Base-by-base conservation (phyloP, 23 red algal genomes). In the Gracilaria gracilis region DNA sequence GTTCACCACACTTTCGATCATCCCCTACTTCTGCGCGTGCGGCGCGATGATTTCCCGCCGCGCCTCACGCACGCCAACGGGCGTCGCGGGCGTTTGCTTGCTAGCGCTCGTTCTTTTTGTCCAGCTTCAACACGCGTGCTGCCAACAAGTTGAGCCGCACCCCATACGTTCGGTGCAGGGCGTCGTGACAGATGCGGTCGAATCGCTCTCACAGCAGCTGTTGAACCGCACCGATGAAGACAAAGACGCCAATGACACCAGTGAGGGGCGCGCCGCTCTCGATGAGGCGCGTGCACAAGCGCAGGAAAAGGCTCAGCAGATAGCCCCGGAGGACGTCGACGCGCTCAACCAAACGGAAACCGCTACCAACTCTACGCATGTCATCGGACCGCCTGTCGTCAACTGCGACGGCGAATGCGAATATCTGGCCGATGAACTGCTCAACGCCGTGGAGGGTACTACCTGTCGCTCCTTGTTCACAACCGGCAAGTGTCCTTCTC, bases 381-480 rank as follows among this genome's bases (percentile, higher is more conserved):
- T 29, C 59, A 73, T 73, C 4, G 67, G 33, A 21, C 67, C 67
- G 20, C 36, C 72, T 15, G 46, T 33, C 23, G 72, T 31, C 3
- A 25, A 50, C 6, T 55, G 58, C 53, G 61, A 76, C 0, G 75
- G 54, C 50, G 79, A 82, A 14, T 92, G 89, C 59, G 46, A 82
- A 29, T 11, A 67, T 5, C 89, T 92, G 42, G 47, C 55, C 9
- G 79, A 64, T n/a, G 16, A 83, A 49, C 31, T 92, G 13, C 47
- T 92, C n/a, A 65, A 83, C 17, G 62, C 89, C 32, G 64, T 92
- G 1, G 89, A 92, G 34, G 80, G 89, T 67, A 4, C 25, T 13
- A 6, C 49, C 5, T 92, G 89, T 58, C 79, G 89, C 32, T 55
- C 58, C 19, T 33, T 92, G 61, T 84, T 92, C 28, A 50, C 59